phyloP scores from a whole-genome alignment of 2,329 filamentous ascomycete species.

The Stachybotrys echinatus region DNA sequence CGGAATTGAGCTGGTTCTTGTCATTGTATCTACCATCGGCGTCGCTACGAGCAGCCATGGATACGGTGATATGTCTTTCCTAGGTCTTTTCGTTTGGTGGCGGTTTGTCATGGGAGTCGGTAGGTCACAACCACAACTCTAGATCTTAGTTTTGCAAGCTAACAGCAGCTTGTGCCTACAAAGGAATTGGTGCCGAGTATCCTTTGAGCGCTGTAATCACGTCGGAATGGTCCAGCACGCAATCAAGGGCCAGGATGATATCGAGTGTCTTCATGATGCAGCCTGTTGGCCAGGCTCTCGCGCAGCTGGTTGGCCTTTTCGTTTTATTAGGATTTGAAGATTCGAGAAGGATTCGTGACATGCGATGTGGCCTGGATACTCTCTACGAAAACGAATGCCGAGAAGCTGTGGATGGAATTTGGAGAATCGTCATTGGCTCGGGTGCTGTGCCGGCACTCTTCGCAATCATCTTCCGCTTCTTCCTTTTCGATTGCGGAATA shows the following conservation, averaged over 20 bases:
- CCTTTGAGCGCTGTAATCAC: constrained; percentile 63
- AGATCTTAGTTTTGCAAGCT: constrained; percentile 7
- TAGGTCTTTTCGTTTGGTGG: constrained; percentile 48
- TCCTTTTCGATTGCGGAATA: constrained; percentile 60
- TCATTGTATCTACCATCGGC: constrained; percentile 52
- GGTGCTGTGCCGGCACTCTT: constrained; percentile 59
- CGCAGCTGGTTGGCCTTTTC: constrained; percentile 55
- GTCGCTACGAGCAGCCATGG: constrained; percentile 47
- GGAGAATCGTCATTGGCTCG: constrained; percentile 62
- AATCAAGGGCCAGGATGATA: constrained; percentile 62
- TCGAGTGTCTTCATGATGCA: constrained; percentile 66
- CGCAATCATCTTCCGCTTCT: constrained; percentile 61
- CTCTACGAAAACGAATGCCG: constrained; percentile 40
- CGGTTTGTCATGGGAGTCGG: constrained; percentile 50
- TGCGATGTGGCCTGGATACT: constrained; percentile 43
- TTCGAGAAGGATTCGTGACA: constrained; percentile 33
- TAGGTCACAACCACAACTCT: constrained; percentile 11
- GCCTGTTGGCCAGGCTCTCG: constrained; percentile 60
- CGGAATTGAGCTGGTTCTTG: constrained; percentile 50
- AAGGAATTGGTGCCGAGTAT: constrained; percentile 63
- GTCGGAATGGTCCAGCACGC: constrained; percentile 58
- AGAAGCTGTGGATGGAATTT: constrained; percentile 51
- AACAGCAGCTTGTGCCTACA: neutral
- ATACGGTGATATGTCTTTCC: constrained; percentile 43
- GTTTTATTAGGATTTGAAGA: constrained; percentile 41